Base-by-base conservation (phyloP, 2,329 filamentous ascomycete genomes). In the Phialophora verrucosa region DNA sequence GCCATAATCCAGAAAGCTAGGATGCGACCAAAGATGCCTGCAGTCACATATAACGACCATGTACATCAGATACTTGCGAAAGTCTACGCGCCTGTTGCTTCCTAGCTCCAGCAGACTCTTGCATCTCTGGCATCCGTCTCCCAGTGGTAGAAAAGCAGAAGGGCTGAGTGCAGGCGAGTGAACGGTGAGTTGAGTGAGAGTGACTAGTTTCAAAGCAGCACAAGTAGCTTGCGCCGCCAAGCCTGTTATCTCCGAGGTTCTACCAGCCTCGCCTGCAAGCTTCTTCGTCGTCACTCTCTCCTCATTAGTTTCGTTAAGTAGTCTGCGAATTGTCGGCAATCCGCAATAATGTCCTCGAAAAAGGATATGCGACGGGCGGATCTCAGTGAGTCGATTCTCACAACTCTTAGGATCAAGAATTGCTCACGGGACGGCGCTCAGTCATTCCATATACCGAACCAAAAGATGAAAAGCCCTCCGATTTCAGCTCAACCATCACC, bases 361-460 rank as follows among this genome's bases (percentile, higher is more conserved):
- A 91, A 91, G 79, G 90, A 93, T 76, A 91, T 92, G 89, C 87
- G 90, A 69, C 84, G 90, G 75, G 79, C 83, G 67, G 90, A 93
- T 77, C 84, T 93, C 71, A 86, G 90, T 92, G 84, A 72, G 86
- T 77, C 27, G n/a, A 55, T 44, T 42, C 25, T 42, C 49, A 12
- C 20, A 31, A 17, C 42, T 5, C 17, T 35, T 42, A 31, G 23
- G 66, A 65, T 69, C 25, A 20, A 29, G 4, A 14, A 20, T 12
- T 5, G 32, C 59, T 58, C 54, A 59, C 51, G 10, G 59, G 59
- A 20, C 7, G 25, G 31, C 12, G 12, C 25, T 23, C 54, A 97
- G 93, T 93, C 76, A 91, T 97, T 73, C 93, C 93, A 67, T 97
- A 95, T 79, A 88, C 92, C 79, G 90, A 90, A 73, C 92, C 92